Evolutionary conservation across 2,329 filamentous ascomycete species (phyloP).

Genomic region (Paraphoma chrysanthemicola): DNA sequence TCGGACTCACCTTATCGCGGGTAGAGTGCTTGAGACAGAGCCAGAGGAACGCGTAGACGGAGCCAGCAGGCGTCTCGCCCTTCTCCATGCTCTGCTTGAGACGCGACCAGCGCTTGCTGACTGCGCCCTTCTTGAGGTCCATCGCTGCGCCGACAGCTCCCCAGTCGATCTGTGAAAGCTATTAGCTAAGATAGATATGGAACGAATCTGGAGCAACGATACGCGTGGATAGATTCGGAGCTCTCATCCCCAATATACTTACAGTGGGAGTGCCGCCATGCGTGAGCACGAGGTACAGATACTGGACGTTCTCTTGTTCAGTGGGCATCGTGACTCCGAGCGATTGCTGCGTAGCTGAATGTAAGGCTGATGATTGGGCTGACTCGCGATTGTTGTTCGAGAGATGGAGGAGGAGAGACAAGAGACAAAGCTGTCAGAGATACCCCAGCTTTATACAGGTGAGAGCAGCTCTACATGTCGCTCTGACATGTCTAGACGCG

Average conservation of each 20-base stretch:
- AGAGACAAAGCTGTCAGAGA: slow-evolving; percentile 3
- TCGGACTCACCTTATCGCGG: slow-evolving; percentile 26
- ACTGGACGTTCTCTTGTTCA: slow-evolving; percentile 37
- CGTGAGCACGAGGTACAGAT: slow-evolving; percentile 40
- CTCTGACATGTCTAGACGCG: slow-evolving; percentile 11
- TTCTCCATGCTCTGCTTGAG: slow-evolving; percentile 35
- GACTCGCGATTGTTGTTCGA: slow-evolving; percentile 1
- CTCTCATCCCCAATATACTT: no score
- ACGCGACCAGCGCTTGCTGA: slow-evolving; percentile 43
- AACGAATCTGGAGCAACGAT: no score
- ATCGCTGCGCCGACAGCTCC: slow-evolving; percentile 29
- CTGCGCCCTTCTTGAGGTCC: slow-evolving; percentile 32
- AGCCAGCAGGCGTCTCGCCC: slow-evolving; percentile 17
- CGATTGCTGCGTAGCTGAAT: slow-evolving; percentile 1
- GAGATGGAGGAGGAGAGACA: slow-evolving; percentile 2
- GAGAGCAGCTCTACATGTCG: slow-evolving; percentile 8
- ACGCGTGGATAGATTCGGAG: no score
- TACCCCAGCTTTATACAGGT: slow-evolving; percentile 8
- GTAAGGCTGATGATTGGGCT: not conserved
- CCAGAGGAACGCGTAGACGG: slow-evolving; percentile 37
- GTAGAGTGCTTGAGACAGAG: slow-evolving; percentile 34
- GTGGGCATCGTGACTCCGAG: slow-evolving; percentile 35
- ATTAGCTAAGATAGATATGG: slow-evolving; percentile 4
- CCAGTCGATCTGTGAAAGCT: slow-evolving; percentile 38
- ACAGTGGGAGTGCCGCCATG: slow-evolving; percentile 28